These are phyloP conservation scores for Porogramme epimiltina DNA, from an alignment of 1,284 basidiomycete genomes.

Conservation along the genomic window DNA sequence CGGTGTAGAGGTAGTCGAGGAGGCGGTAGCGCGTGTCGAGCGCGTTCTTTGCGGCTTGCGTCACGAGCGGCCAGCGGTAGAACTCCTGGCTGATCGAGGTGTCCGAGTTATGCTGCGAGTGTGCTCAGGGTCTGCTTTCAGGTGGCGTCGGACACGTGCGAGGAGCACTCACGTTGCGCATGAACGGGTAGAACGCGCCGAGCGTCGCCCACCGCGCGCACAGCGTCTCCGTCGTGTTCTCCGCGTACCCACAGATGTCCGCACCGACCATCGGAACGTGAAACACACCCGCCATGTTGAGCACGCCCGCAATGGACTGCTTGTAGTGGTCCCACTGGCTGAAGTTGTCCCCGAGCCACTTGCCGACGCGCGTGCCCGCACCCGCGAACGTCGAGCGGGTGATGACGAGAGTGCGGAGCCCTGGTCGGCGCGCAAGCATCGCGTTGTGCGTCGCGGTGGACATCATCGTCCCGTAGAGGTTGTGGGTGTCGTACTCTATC, in stretches of 20 bases:
- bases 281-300: conserved; percentile 64
- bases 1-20: conserved; percentile 74
- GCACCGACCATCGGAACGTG: conserved; percentile 72
- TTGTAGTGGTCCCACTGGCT: conserved; percentile 59
- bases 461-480: conserved; percentile 76
- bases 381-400: conserved; percentile 76
- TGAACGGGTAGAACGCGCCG: conserved; percentile 73
- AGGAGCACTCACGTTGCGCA: conserved; percentile 60
- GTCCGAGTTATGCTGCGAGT: conserved; percentile 55
- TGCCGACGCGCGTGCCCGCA: conserved; percentile 63
- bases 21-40: conserved; percentile 67
- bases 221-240: conserved; percentile 60
- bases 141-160: too few species aligned
- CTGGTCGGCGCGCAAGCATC: conserved; percentile 64
- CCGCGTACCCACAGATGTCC: conserved; percentile 68
- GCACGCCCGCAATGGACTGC: conserved; percentile 61
- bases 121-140: neutral
- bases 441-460: conserved; percentile 61
- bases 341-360: conserved; percentile 72
- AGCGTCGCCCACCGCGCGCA: conserved; percentile 72
- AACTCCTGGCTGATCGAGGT: conserved; percentile 63
- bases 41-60: conserved; percentile 61
- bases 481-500: conserved; percentile 67
- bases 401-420: conserved; percentile 63
- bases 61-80: conserved; percentile 62